Conservation (phyloP, 2,329 filamentous ascomycete genomes). For the Arthrinium puccinioides region DNA sequence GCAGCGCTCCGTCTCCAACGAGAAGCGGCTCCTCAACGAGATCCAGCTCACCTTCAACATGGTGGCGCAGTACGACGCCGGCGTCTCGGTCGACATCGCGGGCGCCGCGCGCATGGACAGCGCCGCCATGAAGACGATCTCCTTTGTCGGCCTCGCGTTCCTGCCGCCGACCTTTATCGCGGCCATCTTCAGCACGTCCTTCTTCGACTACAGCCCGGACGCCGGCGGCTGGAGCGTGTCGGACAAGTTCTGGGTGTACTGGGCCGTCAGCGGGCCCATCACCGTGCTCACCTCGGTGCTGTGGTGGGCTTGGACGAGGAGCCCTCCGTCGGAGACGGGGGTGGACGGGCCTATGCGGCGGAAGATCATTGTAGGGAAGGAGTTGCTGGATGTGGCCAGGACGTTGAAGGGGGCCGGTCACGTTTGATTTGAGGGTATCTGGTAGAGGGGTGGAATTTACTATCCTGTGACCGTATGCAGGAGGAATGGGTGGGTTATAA, state of each 20-base stretch:
- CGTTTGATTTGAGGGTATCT: no score
- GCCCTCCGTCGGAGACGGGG: no score
- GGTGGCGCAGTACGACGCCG: conserved; percentile 33
- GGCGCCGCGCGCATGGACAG: conserved; percentile 35
- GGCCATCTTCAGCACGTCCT: conserved; percentile 38
- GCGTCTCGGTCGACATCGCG: conserved; percentile 29
- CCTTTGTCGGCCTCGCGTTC: conserved; percentile 39
- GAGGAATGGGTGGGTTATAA: no score
- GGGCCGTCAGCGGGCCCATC: conserved; percentile 17
- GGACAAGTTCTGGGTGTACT: conserved; percentile 23
- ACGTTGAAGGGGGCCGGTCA: no score
- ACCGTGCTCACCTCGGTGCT: no score
- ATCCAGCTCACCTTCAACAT: conserved; percentile 44
- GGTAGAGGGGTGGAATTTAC: no score
- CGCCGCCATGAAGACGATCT: conserved; percentile 42
- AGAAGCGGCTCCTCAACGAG: conserved; percentile 43
- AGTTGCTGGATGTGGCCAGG: no score
- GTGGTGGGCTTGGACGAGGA: no score
- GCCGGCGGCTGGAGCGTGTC: conserved; percentile 16
- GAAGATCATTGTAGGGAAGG: no score
- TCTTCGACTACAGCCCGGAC: conserved; percentile 25
- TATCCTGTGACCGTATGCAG: no score
- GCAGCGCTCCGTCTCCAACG: conserved; percentile 29
- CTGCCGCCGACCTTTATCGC: conserved; percentile 44
- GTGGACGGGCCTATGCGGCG: no score